phyloP scores from a whole-genome alignment of 2,329 filamentous ascomycete genomes.

The Hypoxylon sp. region DNA sequence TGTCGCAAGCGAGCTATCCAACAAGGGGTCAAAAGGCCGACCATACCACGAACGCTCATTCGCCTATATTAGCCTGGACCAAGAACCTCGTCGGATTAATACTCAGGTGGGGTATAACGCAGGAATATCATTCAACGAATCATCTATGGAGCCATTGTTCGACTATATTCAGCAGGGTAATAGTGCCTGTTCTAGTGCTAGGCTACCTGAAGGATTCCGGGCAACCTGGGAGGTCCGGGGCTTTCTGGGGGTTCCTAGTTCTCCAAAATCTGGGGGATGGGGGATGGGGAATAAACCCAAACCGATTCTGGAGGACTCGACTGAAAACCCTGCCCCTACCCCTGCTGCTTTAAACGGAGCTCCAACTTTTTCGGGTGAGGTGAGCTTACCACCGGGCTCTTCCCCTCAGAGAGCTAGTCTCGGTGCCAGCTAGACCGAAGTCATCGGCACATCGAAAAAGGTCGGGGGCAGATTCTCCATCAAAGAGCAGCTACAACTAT shows the following conservation, averaged over 20 bases:
- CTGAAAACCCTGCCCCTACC: too few relatives aligned
- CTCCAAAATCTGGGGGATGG: conserved; percentile 42
- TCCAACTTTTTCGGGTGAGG: conserved; percentile 37
- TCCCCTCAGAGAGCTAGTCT: conserved; percentile 39
- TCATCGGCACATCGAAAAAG: conserved; percentile 11
- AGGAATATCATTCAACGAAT: conserved; percentile 27
- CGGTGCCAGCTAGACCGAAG: conserved; percentile 36
- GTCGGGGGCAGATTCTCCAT: conserved; percentile 32
- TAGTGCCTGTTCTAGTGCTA: conserved; percentile 28
- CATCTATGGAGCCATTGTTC: conserved; percentile 21
- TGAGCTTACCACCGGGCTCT: conserved; percentile 17
- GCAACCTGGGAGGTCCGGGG: conserved; percentile 30
- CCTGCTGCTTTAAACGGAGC: conserved; percentile 19
- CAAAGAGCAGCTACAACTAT: conserved; percentile 11
- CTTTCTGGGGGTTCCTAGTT: conserved; percentile 29
- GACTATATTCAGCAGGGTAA: conserved; percentile 21
- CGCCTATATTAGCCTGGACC: conserved; percentile 25
- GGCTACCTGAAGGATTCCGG: conserved; percentile 19
- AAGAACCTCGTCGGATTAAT: conserved; percentile 34
- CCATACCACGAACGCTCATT: conserved; percentile 23
- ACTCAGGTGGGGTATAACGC: conserved; percentile 26
- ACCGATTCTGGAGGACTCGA: conserved; percentile 17
- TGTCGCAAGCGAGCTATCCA: conserved; percentile 34
- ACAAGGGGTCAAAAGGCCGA: conserved; percentile 31
- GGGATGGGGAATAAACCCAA: conserved; percentile 20